Percentiles rank a stretch among this genome's conserved stretches.
Conservation (phyloP, 2,329 filamentous ascomycete genomes). For the Claviceps paspali region DNA sequence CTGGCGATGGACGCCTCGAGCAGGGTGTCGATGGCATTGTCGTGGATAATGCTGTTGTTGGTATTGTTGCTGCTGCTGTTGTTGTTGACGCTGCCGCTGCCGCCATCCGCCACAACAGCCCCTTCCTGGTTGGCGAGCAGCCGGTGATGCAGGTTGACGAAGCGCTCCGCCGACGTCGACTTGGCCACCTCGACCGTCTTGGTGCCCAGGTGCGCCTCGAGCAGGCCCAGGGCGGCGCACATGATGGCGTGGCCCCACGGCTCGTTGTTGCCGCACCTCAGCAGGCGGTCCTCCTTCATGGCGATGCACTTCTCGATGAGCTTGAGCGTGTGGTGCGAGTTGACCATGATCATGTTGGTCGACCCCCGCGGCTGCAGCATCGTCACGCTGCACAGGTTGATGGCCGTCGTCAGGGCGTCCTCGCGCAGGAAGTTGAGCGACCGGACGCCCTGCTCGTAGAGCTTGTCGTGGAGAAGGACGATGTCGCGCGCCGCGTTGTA, state of each 20-base stretch:
- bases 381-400: conserved; percentile 46
- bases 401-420: conserved; percentile 42
- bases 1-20: conserved; percentile 12
- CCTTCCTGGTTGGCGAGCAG: conserved; percentile 41
- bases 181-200: conserved; percentile 43
- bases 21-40: conserved; percentile 4
- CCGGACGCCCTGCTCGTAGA: conserved; percentile 42
- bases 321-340: conserved; percentile 42
- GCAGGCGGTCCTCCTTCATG: conserved; percentile 45
- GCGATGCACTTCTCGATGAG: conserved; percentile 45
- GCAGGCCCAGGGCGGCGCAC: conserved; percentile 42
- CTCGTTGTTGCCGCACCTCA: conserved; percentile 48
- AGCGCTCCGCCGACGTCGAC: conserved; percentile 42
- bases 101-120: conserved; percentile 22
- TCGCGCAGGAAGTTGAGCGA: conserved; percentile 45
- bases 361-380: conserved; percentile 44
- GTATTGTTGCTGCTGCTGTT: no score
- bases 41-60: background rate
- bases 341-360: conserved; percentile 47
- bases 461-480: conserved; percentile 44
- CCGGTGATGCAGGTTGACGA: conserved; percentile 42
- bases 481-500: conserved; percentile 48
- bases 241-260: conserved; percentile 50
- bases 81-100: conserved; percentile 17
- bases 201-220: conserved; percentile 42